A percentile compares a stretch with the other conserved stretches of the same genome.
Evolutionary conservation across 768 basidiomycete genomes (phyloP).

Genomic region (Boletus vermiculosoides): DNA sequence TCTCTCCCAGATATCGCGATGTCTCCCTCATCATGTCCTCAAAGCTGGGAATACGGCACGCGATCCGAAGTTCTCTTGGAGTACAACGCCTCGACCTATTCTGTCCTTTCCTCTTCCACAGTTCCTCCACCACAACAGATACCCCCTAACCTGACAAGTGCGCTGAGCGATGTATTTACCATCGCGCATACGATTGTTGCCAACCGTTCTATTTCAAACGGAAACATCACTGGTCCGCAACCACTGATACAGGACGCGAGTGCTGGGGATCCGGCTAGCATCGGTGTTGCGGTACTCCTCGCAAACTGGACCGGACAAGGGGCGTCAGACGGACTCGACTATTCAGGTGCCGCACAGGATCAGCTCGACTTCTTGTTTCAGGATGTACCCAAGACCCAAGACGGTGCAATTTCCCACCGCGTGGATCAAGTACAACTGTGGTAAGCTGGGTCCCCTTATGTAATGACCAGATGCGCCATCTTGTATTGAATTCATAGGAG

Average conservation of each 20-base stretch:
- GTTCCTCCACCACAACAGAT: slow-evolving; percentile 29
- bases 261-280: slow-evolving; percentile 74
- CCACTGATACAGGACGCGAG: slow-evolving; percentile 59
- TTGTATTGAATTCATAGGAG: slow-evolving; percentile 44
- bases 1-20: not conserved
- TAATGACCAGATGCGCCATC: not conserved
- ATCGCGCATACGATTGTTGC: slow-evolving; percentile 53
- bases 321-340: slow-evolving; percentile 46
- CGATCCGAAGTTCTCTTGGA: slow-evolving; percentile 52
- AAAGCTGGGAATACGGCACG: slow-evolving; percentile 55
- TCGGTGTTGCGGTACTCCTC: slow-evolving; percentile 68
- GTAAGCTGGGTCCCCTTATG: slow-evolving; percentile 32
- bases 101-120: slow-evolving; percentile 39
- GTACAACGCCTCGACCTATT: slow-evolving; percentile 42
- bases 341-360: slow-evolving; percentile 58
- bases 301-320: slow-evolving; percentile 51
- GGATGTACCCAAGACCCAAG: slow-evolving; percentile 56
- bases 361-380: slow-evolving; percentile 64
- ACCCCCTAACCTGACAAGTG: slow-evolving; percentile 21
- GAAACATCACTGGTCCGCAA: slow-evolving; percentile 47
- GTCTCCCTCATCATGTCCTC: not conserved
- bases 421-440: slow-evolving; percentile 68
- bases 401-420: slow-evolving; percentile 84
- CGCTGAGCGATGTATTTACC: slow-evolving; percentile 53
- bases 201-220: slow-evolving; percentile 44